phyloP scores from a whole-genome alignment of 2,329 filamentous ascomycete species.

The Colletotrichum cereale region DNA sequence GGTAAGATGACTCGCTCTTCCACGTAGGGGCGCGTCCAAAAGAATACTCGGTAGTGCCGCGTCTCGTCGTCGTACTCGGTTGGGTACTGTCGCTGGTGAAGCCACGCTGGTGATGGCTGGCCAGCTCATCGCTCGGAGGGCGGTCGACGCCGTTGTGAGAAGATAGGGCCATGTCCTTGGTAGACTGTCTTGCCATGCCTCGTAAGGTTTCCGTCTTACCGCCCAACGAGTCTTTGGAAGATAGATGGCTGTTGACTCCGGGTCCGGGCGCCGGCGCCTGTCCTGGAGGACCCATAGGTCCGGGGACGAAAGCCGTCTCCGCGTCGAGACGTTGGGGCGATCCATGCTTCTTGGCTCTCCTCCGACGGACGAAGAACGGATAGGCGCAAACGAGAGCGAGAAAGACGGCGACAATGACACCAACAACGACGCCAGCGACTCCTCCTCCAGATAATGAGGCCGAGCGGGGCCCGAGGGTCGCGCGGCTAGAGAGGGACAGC shows the following conservation, averaged over 20 bases:
- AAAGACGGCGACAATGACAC: slow-evolving; percentile 48
- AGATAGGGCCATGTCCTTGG: slow-evolving; percentile 21
- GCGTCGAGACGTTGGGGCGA: slow-evolving; percentile 44
- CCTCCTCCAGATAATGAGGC: slow-evolving; percentile 46
- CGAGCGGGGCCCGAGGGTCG: slow-evolving; percentile 49
- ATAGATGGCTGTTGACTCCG: slow-evolving; percentile 25
- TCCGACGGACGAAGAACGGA: slow-evolving; percentile 53
- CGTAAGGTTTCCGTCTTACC: slow-evolving; percentile 28
- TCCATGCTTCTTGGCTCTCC: slow-evolving; percentile 45
- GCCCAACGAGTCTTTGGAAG: slow-evolving; percentile 30
- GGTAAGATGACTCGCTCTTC: slow-evolving; percentile 38
- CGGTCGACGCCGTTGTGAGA: slow-evolving; percentile 31
- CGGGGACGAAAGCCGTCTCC: slow-evolving; percentile 47
- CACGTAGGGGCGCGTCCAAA: slow-evolving; percentile 34
- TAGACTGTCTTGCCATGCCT: slow-evolving; percentile 26
- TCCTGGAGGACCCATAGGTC: slow-evolving; percentile 47
- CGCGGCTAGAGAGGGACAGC: slow-evolving; percentile 35
- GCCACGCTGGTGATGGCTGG: slow-evolving; percentile 27
- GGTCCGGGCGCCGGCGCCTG: slow-evolving; percentile 40
- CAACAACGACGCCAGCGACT: slow-evolving; percentile 54
- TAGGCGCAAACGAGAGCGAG: slow-evolving; percentile 54
- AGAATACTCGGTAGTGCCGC: slow-evolving; percentile 33
- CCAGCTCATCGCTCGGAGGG: slow-evolving; percentile 12
- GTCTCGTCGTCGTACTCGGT: slow-evolving; percentile 31
- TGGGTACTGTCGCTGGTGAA: slow-evolving; percentile 25